Conservation (phyloP, 345 rosid genomes). For the Eucalyptus decipiens region DNA sequence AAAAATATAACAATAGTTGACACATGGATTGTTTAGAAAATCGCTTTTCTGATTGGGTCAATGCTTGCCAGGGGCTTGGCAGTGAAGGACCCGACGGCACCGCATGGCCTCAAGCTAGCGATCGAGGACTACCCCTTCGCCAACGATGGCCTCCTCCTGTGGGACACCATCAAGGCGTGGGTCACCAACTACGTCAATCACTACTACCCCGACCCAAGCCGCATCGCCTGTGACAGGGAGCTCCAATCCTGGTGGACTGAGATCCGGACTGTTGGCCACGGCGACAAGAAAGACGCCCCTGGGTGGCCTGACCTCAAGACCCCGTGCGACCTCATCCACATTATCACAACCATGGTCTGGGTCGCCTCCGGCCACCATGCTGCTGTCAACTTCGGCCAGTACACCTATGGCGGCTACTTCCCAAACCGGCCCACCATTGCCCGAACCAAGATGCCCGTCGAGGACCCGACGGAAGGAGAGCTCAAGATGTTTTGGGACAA, state of each 20-base stretch:
- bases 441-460: constrained; percentile 23
- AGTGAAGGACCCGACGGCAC: not conserved
- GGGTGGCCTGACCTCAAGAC: constrained; percentile 41
- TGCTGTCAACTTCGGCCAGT: constrained; percentile 33
- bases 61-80: constrained; percentile 9
- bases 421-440: constrained; percentile 23
- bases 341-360: constrained; percentile 22
- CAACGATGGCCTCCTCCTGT: constrained; percentile 12
- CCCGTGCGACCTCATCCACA: constrained; percentile 15
- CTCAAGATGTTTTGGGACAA: constrained; percentile 18
- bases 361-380: constrained; percentile 34
- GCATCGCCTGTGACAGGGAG: constrained; percentile 7
- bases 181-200: constrained; percentile 2
- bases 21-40: not conserved
- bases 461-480: constrained; percentile 13
- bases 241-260: constrained; percentile 27
- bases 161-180: constrained; percentile 16
- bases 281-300: constrained; percentile 30
- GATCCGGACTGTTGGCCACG: constrained; percentile 25
- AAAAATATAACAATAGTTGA: not conserved
- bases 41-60: not conserved
- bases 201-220: constrained; percentile 5
- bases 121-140: constrained; percentile 24
- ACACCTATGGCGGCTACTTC: constrained; percentile 17
- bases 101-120: constrained; percentile 11